Percentiles rank a stretch among this genome's conserved stretches.
Conservation (phyloP, 352 stramenopile species). For the Phytopythium helicoides region DNA sequence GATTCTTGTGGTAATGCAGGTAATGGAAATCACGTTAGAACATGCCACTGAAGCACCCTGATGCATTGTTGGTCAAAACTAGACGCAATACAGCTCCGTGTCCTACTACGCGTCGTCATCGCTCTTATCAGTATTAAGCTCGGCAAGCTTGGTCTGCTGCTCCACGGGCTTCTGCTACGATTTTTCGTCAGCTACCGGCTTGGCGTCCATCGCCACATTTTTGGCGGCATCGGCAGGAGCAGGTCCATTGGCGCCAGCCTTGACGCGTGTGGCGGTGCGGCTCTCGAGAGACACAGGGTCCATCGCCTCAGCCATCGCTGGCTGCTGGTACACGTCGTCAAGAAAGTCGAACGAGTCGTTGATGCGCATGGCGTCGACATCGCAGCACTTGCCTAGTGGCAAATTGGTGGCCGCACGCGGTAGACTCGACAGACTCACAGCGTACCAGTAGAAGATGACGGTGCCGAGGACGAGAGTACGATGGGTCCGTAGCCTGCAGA, state of each 20-base stretch:
- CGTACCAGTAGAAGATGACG: conserved; percentile 66
- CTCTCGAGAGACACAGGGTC: conserved; percentile 21
- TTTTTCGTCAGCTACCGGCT: conserved; percentile 14
- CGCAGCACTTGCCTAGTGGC: conserved; percentile 60
- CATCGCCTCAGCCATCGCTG: conserved; percentile 51
- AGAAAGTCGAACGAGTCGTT: conserved; percentile 57
- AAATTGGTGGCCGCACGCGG: conserved; percentile 47
- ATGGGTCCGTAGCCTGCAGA: conserved; percentile 43
- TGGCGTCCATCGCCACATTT: conserved; percentile 2
- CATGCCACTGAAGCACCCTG: too few relatives aligned
- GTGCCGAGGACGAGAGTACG: conserved; percentile 41
- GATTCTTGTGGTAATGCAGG: too few relatives aligned
- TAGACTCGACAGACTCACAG: conserved; percentile 45
- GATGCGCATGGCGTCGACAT: conserved; percentile 56
- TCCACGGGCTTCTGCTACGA: conserved; percentile 19
- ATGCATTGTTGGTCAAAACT: background rate
- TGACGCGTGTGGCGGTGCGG: conserved; percentile 3
- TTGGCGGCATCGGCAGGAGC: conserved; percentile 2
- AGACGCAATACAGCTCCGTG: background rate
- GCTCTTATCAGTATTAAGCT: conserved; percentile 42
- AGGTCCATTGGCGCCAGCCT: background rate
- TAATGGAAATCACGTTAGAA: too few relatives aligned
- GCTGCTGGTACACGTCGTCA: conserved; percentile 66
- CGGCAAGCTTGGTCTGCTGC: conserved; percentile 33
- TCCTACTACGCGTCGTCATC: conserved; percentile 7